Evolutionary conservation across 2,329 filamentous ascomycete genomes (phyloP).

Genomic region (Aspergillus intermedius): DNA sequence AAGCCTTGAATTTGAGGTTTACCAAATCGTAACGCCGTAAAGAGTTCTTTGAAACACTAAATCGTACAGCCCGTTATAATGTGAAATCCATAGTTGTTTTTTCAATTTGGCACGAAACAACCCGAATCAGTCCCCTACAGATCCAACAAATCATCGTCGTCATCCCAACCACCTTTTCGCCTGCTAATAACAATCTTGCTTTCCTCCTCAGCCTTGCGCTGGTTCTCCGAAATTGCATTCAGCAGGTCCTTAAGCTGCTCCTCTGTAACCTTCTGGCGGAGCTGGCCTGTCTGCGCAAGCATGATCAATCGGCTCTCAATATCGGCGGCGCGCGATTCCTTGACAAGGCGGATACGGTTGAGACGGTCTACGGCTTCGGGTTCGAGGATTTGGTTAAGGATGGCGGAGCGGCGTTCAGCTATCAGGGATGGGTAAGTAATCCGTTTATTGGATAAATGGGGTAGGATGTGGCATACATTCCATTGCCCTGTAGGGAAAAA

Average conservation of each 20-base stretch:
- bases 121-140: slow-evolving; percentile 20
- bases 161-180: slow-evolving; percentile 77
- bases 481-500: slow-evolving; percentile 27
- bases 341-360: slow-evolving; percentile 90
- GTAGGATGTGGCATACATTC: slow-evolving; percentile 13
- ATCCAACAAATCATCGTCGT: slow-evolving; percentile 53
- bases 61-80: slow-evolving; percentile 9
- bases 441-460: not conserved
- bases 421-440: not conserved
- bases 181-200: slow-evolving; percentile 82
- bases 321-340: slow-evolving; percentile 80
- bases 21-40: too few species aligned
- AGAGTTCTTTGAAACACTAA: too few species aligned
- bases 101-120: slow-evolving; percentile 2
- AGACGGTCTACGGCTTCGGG: slow-evolving; percentile 90
- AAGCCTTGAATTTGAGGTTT: too few species aligned
- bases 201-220: slow-evolving; percentile 51
- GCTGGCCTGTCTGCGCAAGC: slow-evolving; percentile 80
- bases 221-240: slow-evolving; percentile 72
- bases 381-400: slow-evolving; percentile 88
- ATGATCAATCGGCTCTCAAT: slow-evolving; percentile 90
- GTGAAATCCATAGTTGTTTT: not conserved
- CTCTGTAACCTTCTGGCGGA: slow-evolving; percentile 82
- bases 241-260: slow-evolving; percentile 88
- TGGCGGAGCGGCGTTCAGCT: slow-evolving; percentile 37